Evolutionary conservation across 2,329 filamentous ascomycete genomes (phyloP), one percentile per base, ranked within the genome.

Genomic region (Blastomyces emzantsi): DNA sequence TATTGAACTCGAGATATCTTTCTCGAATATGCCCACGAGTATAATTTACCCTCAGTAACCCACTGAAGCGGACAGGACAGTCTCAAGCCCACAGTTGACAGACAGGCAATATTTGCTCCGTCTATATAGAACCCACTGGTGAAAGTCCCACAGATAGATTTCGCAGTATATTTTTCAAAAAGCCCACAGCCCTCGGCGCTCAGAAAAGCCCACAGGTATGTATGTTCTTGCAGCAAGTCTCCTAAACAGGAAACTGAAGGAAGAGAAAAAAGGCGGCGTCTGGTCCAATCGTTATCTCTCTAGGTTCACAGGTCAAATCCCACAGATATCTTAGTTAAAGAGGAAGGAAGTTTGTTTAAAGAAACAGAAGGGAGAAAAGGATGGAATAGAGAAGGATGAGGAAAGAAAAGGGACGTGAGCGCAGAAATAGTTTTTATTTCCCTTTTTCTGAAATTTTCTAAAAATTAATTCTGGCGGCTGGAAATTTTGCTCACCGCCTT

Each of bases 161-260:
- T 68, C 73, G 73, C 70, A 72, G 69, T 75, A 73, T 73, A 45
- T 25, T 36, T 55, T 36, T 39, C 22, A 51, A 51, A 51, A n/a
- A 47, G 43, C 67, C 70, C 70, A 74, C 70, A 77, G 74, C 75
- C 76, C 74, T 74, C 74, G 75, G 75, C 73, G 74, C 73, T 75
- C 75, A 72, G 64, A 71, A 55, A 70, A 75, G 70, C 73, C 73
- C 74, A 73, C 74, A 73, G 69, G 65, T 36, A 59, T 25, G 56
- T 43, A 45, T 25, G 39, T 59, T 43, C 56, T 59, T 45, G 51
- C 51, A 64, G 62, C 28, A 62, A 67, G 60, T 65, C 72, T 70
- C 65, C 72, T 70, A 72, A 72, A 72, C 70, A 73, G 74, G 72
- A 72, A 71, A 11, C 15, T 70, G 71, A 67, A 71, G 63, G 70